phyloP scores from a whole-genome alignment of 805 yeast genomes.

The Schwanniomyces vanrijiae region DNA sequence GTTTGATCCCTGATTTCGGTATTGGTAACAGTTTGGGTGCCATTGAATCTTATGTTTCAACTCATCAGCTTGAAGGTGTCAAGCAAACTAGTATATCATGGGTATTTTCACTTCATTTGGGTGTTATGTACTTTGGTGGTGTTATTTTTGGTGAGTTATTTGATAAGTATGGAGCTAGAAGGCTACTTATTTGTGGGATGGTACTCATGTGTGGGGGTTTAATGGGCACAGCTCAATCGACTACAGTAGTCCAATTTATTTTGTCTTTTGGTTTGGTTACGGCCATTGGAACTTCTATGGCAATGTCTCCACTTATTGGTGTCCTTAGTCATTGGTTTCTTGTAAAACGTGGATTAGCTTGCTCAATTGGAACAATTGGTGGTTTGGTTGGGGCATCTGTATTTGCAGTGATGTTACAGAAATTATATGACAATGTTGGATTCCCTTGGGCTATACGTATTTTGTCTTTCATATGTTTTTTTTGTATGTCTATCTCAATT shows the following conservation, averaged over 20 bases:
- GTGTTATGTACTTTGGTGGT: conserved; percentile 28
- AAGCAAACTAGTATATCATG: conserved; percentile 25
- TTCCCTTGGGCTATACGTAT: conserved; percentile 29
- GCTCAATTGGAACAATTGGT: conserved; percentile 28
- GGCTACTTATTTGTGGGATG: conserved; percentile 20
- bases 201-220: conserved; percentile 22
- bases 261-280: conserved; percentile 24
- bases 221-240: conserved; percentile 23
- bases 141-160: conserved; percentile 29
- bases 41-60: conserved; percentile 23
- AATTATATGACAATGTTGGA: conserved; percentile 23
- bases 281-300: conserved; percentile 28
- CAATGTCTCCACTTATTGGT: conserved; percentile 28
- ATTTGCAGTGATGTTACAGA: conserved; percentile 25
- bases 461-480: conserved; percentile 19
- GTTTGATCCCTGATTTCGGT: conserved; percentile 27
- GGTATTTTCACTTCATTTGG: conserved; percentile 32
- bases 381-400: conserved; percentile 29
- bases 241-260: conserved; percentile 24
- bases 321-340: conserved; percentile 28
- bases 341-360: conserved; percentile 23
- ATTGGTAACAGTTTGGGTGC: conserved; percentile 30
- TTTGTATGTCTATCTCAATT: conserved; percentile 17
- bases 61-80: conserved; percentile 17
- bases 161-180: conserved; percentile 24